Evolutionary conservation across 2,329 filamentous ascomycete species (phyloP), one percentile per base, ranked within the genome.

Genomic region (Cordyceps pruinosa): DNA sequence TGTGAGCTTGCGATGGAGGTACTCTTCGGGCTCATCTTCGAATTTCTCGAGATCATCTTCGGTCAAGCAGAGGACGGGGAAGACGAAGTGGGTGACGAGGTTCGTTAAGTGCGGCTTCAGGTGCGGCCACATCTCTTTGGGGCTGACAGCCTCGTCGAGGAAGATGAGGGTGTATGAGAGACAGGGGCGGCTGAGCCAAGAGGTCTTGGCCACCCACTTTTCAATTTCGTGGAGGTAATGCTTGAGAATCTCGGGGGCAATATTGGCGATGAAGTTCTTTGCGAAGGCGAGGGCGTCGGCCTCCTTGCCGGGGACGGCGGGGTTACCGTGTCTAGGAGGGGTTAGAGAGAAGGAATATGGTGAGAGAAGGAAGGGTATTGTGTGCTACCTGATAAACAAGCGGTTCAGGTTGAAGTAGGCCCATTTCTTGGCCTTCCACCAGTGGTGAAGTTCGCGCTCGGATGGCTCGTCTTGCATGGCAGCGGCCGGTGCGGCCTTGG

Each of bases 351-450:
- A 17, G 10, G n/a, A 9, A 2, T 17, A 10, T 34, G 25, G 30
- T 8, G 12, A 19, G 28, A 35, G 41, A n/a, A n/a, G 12, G 17
- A 7, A 5, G 12, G 7, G n/a, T n/a, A n/a, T 17, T n/a, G 19
- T 26, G 26, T 61, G 80, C 60, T 75, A 93, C 89, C 90, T 84
- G 64, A 97, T 92, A 69, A 94, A 99, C 19, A 99, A 83, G 61
- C 94, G 84, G 76, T 99, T 99, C 65, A 99, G 75, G 73, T 97
- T 97, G 68, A 94, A 96, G 73, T 97, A 99, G 15, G 93, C 89
- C 94, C 94, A 97, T 75, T 99, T 99, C 85, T 97, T 97, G 62
- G 92, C 89, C 78, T 97, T 99, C 93, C 93, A 99, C 93, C 94
- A 99, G 72, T 97, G 91, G 70, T 96, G 92, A 66, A 87, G 83